A percentile compares a stretch with the other conserved stretches of the same genome.
These are phyloP conservation scores for Protea cynaroides DNA, from an alignment of 164 flowering plant genomes.

Conservation along the genomic window DNA sequence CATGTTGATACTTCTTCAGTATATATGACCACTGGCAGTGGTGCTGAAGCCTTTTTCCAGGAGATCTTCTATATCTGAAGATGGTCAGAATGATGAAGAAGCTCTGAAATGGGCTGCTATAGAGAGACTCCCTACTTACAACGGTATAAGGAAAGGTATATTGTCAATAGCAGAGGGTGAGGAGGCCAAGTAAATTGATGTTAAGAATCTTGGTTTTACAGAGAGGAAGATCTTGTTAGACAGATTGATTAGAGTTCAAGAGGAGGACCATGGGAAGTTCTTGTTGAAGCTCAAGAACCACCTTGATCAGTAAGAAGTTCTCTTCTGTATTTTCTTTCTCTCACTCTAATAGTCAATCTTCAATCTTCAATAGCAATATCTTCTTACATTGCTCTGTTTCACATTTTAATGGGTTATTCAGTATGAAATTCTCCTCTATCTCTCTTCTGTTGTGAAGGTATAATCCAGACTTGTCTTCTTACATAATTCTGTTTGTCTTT, in stretches of 20 bases:
- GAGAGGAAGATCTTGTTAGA: conserved; percentile 43
- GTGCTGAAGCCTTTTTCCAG: conserved; percentile 23
- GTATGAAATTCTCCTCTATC: too few relatives aligned
- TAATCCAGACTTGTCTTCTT: not conserved
- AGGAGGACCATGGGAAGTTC: conserved; percentile 17
- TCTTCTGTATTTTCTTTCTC: too few relatives aligned
- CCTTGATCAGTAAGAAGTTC: conserved; percentile 38
- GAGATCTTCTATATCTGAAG: conserved; percentile 20
- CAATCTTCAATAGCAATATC: too few relatives aligned
- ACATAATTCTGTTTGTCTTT: not conserved
- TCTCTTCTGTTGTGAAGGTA: not conserved
- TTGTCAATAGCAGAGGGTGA: too few relatives aligned
- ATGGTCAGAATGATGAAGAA: too few relatives aligned
- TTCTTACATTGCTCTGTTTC: not conserved
- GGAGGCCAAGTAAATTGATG: conserved; percentile 8
- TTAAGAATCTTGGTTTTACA: conserved; percentile 19
- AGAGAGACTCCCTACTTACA: too few relatives aligned
- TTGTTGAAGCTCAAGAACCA: conserved; percentile 57
- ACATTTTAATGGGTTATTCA: too few relatives aligned
- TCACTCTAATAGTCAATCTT: too few relatives aligned
- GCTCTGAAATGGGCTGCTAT: too few relatives aligned
- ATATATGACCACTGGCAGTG: conserved; percentile 14
- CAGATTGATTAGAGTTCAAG: conserved; percentile 38
- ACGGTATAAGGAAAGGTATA: too few relatives aligned
- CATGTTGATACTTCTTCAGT: conserved; percentile 11